These are phyloP conservation scores for Luffa acutangula DNA, from an alignment of 306 rosid genomes.

Conservation along the genomic window DNA sequence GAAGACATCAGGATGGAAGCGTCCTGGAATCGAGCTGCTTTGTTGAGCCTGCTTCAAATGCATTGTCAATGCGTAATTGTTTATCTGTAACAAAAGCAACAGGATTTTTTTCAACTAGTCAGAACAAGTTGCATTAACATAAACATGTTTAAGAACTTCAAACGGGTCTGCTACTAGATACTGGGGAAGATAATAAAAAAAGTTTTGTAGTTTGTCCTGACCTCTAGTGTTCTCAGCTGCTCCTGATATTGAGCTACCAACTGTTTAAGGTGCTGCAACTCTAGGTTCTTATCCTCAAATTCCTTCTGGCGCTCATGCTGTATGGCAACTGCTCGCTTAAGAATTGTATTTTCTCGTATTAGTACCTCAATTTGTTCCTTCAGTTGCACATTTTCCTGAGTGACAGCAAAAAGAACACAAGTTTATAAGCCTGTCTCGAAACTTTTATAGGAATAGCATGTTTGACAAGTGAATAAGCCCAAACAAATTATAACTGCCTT, in stretches of 20 bases:
- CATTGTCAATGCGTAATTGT: constrained; percentile 81
- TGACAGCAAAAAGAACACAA: constrained; percentile 3
- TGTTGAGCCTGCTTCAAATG: constrained; percentile 91
- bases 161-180: background rate
- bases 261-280: constrained; percentile 71
- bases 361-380: constrained; percentile 69
- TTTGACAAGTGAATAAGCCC: background rate
- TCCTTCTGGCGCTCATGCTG: constrained; percentile 77
- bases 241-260: constrained; percentile 75
- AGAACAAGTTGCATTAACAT: background rate
- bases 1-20: constrained; percentile 78
- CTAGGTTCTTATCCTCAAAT: constrained; percentile 47
- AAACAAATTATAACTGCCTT: background rate
- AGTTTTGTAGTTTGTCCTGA: constrained; percentile 15
- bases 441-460: background rate
- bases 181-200: background rate
- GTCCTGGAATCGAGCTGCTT: constrained; percentile 62
- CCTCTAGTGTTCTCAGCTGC: constrained; percentile 81
- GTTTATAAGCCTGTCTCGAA: background rate
- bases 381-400: constrained; percentile 70
- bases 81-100: constrained; percentile 38
- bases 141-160: background rate
- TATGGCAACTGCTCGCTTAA: constrained; percentile 73
- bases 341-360: constrained; percentile 58
- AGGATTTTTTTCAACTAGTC: background rate